Base-by-base conservation (phyloP, 495 filamentous ascomycete genomes). In the Penicillium steckii region DNA sequence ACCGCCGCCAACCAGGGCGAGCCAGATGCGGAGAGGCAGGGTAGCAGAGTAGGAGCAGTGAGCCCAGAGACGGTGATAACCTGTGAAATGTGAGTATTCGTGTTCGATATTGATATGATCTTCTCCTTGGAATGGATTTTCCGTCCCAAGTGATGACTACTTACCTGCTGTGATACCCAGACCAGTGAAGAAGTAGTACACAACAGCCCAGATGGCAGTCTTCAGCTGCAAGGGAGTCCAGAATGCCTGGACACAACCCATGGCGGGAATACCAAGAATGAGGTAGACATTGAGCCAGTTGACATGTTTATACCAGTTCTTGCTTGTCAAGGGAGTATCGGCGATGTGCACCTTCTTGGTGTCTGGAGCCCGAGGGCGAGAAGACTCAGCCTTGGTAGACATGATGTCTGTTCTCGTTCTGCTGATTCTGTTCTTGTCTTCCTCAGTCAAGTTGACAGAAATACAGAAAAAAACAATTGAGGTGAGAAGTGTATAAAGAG, bases 281-380 rank as follows among this genome's bases (percentile, higher is more conserved):
- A 97, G 77, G 60, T 77, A 80, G 38, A 92, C 87, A 67, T 96
- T 93, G 23, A 95, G 74, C 91, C 94, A 97, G 80, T 97, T 92
- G 80, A 97, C 83, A 64, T 97, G 95, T 69, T 95, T 90, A 76
- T 93, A 86, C 91, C 91, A 97, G 77, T 99, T 99, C 55, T 77
- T 62, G 68, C 79, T 79, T 46, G 89, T 96, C 51, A 97, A 85
- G 42, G 87, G 84, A 19, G 76, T 80, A 45, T 82, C 79, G 45
- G 79, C 75, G 48, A 82, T 80, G 59, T 82, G 79, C 50, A 79
- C 72, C 65, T 80, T 80, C 68, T 78, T 80, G 46, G 74, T 70
- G 52, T 80, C 73, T 33, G 57, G 53, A 41, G 61, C 69, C 61
- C 72, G 64, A 33, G 72, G 59, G 61, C 69, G 64, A 51, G 57